A percentile compares a stretch with the other conserved stretches of the same genome.
Evolutionary conservation across 805 yeast species (phyloP).

Genomic region (Lipomyces spencermartinsiae): DNA sequence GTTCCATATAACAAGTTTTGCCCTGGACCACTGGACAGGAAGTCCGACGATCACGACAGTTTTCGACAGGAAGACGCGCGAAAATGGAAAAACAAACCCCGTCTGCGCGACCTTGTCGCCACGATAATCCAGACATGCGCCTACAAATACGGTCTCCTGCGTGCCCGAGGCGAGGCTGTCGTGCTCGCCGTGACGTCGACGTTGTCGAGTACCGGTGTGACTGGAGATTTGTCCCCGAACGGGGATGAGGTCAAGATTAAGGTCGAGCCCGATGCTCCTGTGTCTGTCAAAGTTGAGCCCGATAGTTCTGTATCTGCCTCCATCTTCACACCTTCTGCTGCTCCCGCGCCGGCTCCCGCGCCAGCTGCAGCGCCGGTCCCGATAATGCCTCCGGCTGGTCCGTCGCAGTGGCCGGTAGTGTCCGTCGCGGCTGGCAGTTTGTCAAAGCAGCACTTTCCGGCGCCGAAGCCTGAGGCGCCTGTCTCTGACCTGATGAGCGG

Average conservation of each 20-base stretch:
- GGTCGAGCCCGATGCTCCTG: neutral
- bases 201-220: neutral
- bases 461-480: neutral
- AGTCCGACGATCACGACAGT: neutral
- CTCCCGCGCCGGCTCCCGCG: neutral
- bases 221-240: neutral
- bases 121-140: neutral
- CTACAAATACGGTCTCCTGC: neutral
- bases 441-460: neutral
- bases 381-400: neutral
- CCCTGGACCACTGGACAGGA: neutral
- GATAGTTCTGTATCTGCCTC: neutral
- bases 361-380: too few species aligned
- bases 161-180: neutral
- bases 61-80: neutral
- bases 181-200: neutral
- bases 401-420: neutral
- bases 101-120: neutral
- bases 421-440: neutral
- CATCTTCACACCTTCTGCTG: neutral
- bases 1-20: neutral
- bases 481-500: neutral
- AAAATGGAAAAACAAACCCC: neutral
- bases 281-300: neutral
- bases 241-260: neutral